Percentiles rank a stretch among this genome's conserved stretches.
Conservation (phyloP, 2,329 filamentous ascomycete genomes). For the Aspergillus brunneoviolaceus region DNA sequence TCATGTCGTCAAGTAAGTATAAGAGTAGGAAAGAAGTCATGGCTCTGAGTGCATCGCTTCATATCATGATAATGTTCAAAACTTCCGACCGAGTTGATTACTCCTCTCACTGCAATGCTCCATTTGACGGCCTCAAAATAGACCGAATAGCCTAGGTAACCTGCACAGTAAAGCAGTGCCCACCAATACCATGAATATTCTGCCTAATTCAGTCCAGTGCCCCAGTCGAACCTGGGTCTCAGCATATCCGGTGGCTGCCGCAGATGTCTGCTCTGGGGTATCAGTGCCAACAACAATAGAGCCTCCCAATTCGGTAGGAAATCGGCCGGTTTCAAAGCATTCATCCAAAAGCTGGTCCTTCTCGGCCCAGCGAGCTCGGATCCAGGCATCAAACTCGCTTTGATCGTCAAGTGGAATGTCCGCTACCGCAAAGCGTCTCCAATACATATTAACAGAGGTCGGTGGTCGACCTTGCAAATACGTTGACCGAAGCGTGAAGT, state of each 20-base stretch:
- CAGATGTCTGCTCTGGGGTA: slow-evolving; percentile 29
- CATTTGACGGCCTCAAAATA: slow-evolving; percentile 11
- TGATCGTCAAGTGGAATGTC: slow-evolving; percentile 77
- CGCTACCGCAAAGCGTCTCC: slow-evolving; percentile 77
- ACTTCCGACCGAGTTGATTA: background rate
- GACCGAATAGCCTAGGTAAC: slow-evolving; percentile 25
- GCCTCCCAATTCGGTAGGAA: slow-evolving; percentile 67
- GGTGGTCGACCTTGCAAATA: slow-evolving; percentile 87
- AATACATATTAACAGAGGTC: slow-evolving; percentile 95
- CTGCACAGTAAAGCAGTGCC: slow-evolving; percentile 36
- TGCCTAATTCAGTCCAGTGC: slow-evolving; percentile 45
- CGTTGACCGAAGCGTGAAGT: slow-evolving; percentile 81
- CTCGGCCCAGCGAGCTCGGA: slow-evolving; percentile 82
- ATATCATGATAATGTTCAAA: slow-evolving; percentile 1
- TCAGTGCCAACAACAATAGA: slow-evolving; percentile 49
- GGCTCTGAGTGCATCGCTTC: slow-evolving; percentile 1
- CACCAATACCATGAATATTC: slow-evolving; percentile 45
- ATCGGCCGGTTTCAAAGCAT: slow-evolving; percentile 73
- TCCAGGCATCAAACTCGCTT: slow-evolving; percentile 78
- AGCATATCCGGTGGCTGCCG: slow-evolving; percentile 40
- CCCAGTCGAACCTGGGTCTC: slow-evolving; percentile 44
- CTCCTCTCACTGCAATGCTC: background rate
- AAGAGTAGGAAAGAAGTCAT: background rate
- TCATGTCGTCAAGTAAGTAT: background rate
- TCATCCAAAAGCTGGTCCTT: slow-evolving; percentile 88